Conservation (phyloP, 208 protist genomes). For the Trypanosoma rangeli region DNA sequence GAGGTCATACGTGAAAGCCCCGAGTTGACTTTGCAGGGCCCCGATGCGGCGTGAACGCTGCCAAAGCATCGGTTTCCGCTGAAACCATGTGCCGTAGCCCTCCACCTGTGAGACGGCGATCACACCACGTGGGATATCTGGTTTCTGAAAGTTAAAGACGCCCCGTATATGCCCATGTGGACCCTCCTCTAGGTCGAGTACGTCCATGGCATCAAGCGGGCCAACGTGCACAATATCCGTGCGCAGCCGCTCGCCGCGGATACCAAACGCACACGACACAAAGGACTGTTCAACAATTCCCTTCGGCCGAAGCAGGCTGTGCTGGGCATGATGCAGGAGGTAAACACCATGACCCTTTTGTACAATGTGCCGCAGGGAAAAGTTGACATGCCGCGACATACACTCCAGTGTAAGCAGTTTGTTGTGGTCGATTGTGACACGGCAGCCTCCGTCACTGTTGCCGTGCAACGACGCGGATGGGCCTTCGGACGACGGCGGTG, state of each 20-base stretch:
- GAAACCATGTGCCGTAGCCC: slow-evolving; percentile 86
- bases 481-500: slow-evolving; percentile 10
- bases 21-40: slow-evolving; percentile 78
- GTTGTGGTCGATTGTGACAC: slow-evolving; percentile 60
- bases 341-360: slow-evolving; percentile 89
- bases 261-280: slow-evolving; percentile 80
- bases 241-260: slow-evolving; percentile 75
- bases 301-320: slow-evolving; percentile 73
- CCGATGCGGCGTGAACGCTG: slow-evolving; percentile 84
- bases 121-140: slow-evolving; percentile 57
- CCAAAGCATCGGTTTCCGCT: slow-evolving; percentile 89
- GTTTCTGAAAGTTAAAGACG: slow-evolving; percentile 56
- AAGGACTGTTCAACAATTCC: slow-evolving; percentile 82
- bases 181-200: slow-evolving; percentile 40
- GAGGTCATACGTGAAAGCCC: slow-evolving; percentile 69
- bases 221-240: slow-evolving; percentile 82
- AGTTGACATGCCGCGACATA: slow-evolving; percentile 77
- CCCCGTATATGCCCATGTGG: slow-evolving; percentile 13
- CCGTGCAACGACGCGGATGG: slow-evolving; percentile 2
- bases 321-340: slow-evolving; percentile 68
- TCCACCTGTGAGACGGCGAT: slow-evolving; percentile 80
- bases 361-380: slow-evolving; percentile 80
- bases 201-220: slow-evolving; percentile 67
- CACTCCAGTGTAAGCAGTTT: slow-evolving; percentile 78
- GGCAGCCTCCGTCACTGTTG: not conserved